Conservation (phyloP, 2,329 filamentous ascomycete genomes). For the Westerdykella sp. region DNA sequence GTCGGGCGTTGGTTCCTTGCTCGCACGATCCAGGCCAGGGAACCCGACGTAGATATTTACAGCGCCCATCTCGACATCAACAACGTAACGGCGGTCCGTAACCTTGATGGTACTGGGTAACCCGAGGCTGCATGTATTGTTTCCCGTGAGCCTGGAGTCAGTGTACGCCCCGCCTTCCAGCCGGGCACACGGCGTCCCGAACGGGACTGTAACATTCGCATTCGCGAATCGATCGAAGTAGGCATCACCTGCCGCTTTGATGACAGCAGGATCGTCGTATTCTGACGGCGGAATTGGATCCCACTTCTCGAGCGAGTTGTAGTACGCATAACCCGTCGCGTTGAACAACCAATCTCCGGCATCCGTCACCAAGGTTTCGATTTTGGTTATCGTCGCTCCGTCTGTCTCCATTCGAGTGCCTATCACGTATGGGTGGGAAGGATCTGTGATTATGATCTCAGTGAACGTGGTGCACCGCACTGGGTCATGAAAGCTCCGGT, state of each 20-base stretch:
- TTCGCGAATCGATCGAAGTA: constrained; percentile 18
- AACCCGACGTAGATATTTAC: constrained; percentile 3
- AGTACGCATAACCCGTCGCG: constrained; percentile 12
- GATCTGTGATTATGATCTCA: constrained; percentile 16
- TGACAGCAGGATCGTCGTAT: constrained; percentile 10
- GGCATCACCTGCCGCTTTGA: constrained; percentile 19
- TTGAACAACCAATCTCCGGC: constrained; percentile 22
- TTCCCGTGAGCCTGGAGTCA: not conserved
- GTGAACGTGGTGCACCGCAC: constrained; percentile 22
- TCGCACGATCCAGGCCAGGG: constrained; percentile 1
- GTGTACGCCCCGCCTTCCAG: constrained; percentile 6
- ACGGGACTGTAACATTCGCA: constrained; percentile 14
- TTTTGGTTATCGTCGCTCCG: constrained; percentile 11
- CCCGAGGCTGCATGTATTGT: constrained; percentile 5
- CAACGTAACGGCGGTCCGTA: constrained; percentile 2
- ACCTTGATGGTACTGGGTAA: constrained; percentile 2
- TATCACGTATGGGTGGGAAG: constrained; percentile 20
- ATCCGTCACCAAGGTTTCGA: constrained; percentile 18
- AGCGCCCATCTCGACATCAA: constrained; percentile 4
- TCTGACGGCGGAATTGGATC: constrained; percentile 8
- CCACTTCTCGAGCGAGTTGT: constrained; percentile 13
- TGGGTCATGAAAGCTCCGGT: constrained; percentile 16
- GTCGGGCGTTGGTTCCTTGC: not conserved
- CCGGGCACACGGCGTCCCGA: constrained; percentile 2
- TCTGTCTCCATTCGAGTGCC: constrained; percentile 17